Base-by-base conservation (phyloP, 257 asterid genomes). In the Sherardia arvensis region DNA sequence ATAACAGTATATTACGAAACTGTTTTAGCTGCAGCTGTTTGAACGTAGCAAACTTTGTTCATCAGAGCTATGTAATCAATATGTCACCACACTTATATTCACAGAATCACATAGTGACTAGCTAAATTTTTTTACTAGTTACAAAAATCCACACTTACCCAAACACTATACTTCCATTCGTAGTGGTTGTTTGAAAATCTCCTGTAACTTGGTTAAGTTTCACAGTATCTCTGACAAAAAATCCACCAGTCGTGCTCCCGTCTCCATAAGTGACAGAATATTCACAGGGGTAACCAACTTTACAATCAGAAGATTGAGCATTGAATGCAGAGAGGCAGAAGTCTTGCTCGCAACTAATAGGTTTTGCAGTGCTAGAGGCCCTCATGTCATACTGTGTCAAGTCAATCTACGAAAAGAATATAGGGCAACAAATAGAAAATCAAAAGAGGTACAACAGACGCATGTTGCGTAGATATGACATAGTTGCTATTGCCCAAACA, bases 231-330 rank as follows among this genome's bases (percentile, higher is more conserved):
- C 73, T 75, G 69, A 93, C 95, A 74, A 90, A 87, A 79, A 76
- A 87, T 56, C 98, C 99, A 34, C 84, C 90, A 18, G 96, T 90
- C 71, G 74, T 74, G 78, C 97, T 90, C 43, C 96, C 97, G 57
- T 93, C 99, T 66, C 96, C 99, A 25, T 93, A 93, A 21, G 96
- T 80, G 49, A 93, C 73, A 67, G 87, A 61, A 79, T 87, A 93
- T 73, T 81, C 90, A 62, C 99, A 93, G 61, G 76, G 81, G 83
- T 69, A 57, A 53, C 99, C 99, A 45, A 60, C 76, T 56, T 71
- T 82, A 81, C 99, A 93, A 76, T 81, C 84, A 30, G 87, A 59
- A 74, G 73, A 79, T 43, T 80, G 83, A 65, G 79, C 70, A 34
- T 38, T 71, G 57, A 80, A 80, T 67, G 80, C 85, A 51, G 78